Evolutionary conservation across 306 rosid genomes (phyloP), one percentile per base, ranked within the genome.

Genomic region (Dicorynia guianensis): DNA sequence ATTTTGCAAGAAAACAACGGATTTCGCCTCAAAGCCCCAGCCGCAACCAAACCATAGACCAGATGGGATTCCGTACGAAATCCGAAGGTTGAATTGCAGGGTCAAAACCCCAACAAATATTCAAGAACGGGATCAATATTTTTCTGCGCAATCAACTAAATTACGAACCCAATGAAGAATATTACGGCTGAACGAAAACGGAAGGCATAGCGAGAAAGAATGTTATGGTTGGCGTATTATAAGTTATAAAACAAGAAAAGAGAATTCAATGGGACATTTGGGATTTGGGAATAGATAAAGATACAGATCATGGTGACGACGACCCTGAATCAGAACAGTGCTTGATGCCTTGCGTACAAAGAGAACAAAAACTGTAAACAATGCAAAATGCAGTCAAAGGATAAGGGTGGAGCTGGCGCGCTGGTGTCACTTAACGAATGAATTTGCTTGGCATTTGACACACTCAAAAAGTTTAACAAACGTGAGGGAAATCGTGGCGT

Each of bases 271-370:
- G 1, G 9, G 19, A 12, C 48, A 68, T 80, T 80, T 5, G 85
- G 75, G 78, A 87, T 69, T 20, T 12, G 85, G 49, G 53, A 82
- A 62, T 38, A 72, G 87, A 84, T 80, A 87, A 69, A 68, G 80
- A 66, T 77, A 6, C 17, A n/a, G 63, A 63, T 30, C 1, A 19
- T 6, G 82, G 75, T 53, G 88, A 79, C 82, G 69, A 48, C 47
- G 78, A 70, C 8, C 30, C 54, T 8, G 71, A 69, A 66, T 69
- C 52, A 48, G 70, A 60, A 52, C 63, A 19, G 52, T 35, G 36
- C 64, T 63, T 14, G 61, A 70, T 68, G 73, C 52, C 52, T 54
- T 33, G 74, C 63, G 39, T 38, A 50, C n/a, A 35, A n/a, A n/a
- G n/a, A n/a, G n/a, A n/a, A n/a, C n/a, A n/a, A n/a, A n/a, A n/a